Base-by-base conservation (phyloP, 169 alveolate species). In the Plasmodium malariae region DNA sequence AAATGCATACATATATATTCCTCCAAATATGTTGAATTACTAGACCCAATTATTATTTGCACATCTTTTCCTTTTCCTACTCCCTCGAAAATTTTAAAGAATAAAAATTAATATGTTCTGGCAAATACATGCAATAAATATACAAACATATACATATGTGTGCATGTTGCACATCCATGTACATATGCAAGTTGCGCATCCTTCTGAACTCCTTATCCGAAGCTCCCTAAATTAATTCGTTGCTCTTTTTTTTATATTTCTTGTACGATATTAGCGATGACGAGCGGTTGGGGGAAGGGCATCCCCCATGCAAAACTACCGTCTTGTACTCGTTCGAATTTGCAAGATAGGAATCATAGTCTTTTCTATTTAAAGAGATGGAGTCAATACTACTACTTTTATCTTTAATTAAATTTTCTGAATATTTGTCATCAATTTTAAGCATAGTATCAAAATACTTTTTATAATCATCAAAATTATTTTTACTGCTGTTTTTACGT, bases 401-500 rank as follows among this genome's bases (percentile, higher is more conserved):
- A 40, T 60, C 74, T 49, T 76, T 76, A 17, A 60, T 60, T 11
- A 60, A 37, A 19, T 76, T 76, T 40, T 76, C 88, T 14, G 88
- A 76, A 54, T 76, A 76, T 62, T 76, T 76, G 24, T 76, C 88
- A 62, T 80, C 90, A 65, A 80, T 80, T 67, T 80, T 80, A 1
- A 80, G 71, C 83, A 80, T 67, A 0, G 90, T 80, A 68, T 80
- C 85, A 34, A 32, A 68, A 48, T 80, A 67, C 26, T 57, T 80
- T 68, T 80, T 80, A 80, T 80, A 65, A 65, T 80, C 70, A 32
- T 63, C 54, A 26, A 59, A 32, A 67, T 67, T 48, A 37, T 51
- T 54, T 51, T 65, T 80, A 70, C 70, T 65, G 30, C 51, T 80
- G 30, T 67, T 80, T 80, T 80, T 65, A 21, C 43, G 43, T 11